Base-by-base conservation (phyloP, 192 early-diverging fungal species). In the Chytriomyces sp. region DNA sequence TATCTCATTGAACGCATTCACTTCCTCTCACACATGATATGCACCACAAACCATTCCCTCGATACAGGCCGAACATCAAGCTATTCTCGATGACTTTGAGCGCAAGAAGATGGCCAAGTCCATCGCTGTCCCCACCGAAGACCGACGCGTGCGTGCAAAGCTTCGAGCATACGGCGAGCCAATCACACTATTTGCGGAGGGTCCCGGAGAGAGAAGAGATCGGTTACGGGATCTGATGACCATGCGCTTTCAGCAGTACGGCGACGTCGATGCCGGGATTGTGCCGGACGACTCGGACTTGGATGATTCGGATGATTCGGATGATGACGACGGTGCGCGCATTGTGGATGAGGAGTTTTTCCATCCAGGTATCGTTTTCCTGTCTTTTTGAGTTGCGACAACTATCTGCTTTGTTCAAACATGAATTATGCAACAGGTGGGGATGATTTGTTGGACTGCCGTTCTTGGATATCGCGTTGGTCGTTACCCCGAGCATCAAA, bases 101-200 rank as follows among this genome's bases (percentile, higher is more conserved):
- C 62, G 93, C 47, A 92, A 92, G 77, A 86, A 90, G 67, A 79
- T 92, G 1, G 94, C 94, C 0, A 83, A 93, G 48, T 82, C 89
- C 35, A 76, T 99, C 3, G 95, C 93, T 23, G 94, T 98, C 0
- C 97, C 97, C 3, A 99, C 97, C 7, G 92, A 95, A 50, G 97
- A 99, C 82, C 77, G 79, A 13, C 83, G 89, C 50, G 96, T 99
- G 18, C 81, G 93, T 18, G 84, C 83, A 53, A 82, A 86, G 61
- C 85, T 99, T 49, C 84, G 95, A 59, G 91, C 95, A 59, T 80
- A 91, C 46, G 90, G 88, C 1, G 92, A 96, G 63, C 97, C 97
- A 1, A 91, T 95, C 76, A 96, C 95, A 64, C 81, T 97, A 0
- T 99, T 99, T 81, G 97, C 91, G 47, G 97, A 99, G 89, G 97